Conservation (phyloP, 2,329 filamentous ascomycete genomes). For the Botrytis fragariae region DNA sequence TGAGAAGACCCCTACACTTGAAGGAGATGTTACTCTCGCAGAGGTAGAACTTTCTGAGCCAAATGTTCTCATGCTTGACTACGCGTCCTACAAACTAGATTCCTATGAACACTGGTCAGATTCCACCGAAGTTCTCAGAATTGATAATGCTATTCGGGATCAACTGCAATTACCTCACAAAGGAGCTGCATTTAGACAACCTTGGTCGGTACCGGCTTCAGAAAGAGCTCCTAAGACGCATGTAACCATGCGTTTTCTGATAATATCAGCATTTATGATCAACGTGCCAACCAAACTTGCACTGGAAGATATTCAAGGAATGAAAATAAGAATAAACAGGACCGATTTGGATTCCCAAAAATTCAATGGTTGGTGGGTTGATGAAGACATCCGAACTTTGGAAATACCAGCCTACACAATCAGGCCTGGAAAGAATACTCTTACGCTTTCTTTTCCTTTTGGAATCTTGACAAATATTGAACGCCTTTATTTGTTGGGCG, state of each 20-base stretch:
- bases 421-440: constrained; percentile 28
- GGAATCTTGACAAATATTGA: constrained; percentile 37
- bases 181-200: constrained; percentile 34
- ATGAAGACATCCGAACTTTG: constrained; percentile 36
- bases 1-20: not conserved
- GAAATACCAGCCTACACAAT: constrained; percentile 29
- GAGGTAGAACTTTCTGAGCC: constrained; percentile 34
- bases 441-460: constrained; percentile 34
- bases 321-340: constrained; percentile 31
- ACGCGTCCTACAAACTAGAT: constrained; percentile 34
- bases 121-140: constrained; percentile 33
- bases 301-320: constrained; percentile 33
- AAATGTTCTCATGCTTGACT: constrained; percentile 39
- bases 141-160: constrained; percentile 37
- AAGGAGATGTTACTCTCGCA: constrained; percentile 18
- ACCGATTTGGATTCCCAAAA: constrained; percentile 13
- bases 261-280: constrained; percentile 24
- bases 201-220: constrained; percentile 31
- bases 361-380: constrained; percentile 36
- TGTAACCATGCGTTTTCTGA: constrained; percentile 33
- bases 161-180: constrained; percentile 33
- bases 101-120: constrained; percentile 27
- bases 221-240: constrained; percentile 29
- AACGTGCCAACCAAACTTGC: constrained; percentile 27
- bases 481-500: constrained; percentile 37